Evolutionary conservation across 2,329 filamentous ascomycete genomes (phyloP), one percentile per base, ranked within the genome.

Genomic region (Fusarium oxysporum): DNA sequence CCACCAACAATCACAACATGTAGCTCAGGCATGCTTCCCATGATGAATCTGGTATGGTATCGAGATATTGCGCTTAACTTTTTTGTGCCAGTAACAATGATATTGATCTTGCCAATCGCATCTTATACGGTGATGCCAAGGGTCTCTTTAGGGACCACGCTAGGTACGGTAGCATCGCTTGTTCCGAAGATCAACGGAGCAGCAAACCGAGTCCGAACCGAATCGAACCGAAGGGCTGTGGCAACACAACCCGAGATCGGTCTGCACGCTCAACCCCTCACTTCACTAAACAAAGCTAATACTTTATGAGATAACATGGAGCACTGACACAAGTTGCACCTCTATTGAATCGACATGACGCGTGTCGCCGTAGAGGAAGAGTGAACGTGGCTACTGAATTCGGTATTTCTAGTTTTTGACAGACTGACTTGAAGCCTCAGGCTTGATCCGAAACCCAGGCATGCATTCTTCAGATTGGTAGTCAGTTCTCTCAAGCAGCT

Each of bases 1-100:
- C 73, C 73, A 25, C 73, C 73, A 12, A 76, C 71, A 32, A 76
- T 76, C 4, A 73, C 63, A 6, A 74, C 17, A 32, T 74, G 66
- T 25, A 69, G 37, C n/a, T 76, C 59, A n/a, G 71, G 69, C 33
- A 68, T 45, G n/a, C 68, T 76, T 38, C 68, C 71, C 73, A 74
- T 74, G 9, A 44, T 68, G 13, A 28, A 50, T 37, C 21, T 43
- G 35, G n/a, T 58, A n/a, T 30, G 17, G n/a, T 33, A 38, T 19
- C 33, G 33, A 50, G 28, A 35, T 38, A 8, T 50, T 50, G 9
- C 8, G 13, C 28, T 30, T 59, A 13, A 12, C 3, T 41, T n/a
- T 28, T 33, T 35, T 2, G 30, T 25, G 11, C 5, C 40, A 35
- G 16, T 14, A 16, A 19, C 5, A 23, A 17, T 4, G 6, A 17